A percentile compares a stretch with the other conserved stretches of the same genome.
Conservation (phyloP, 345 rosid genomes). For the Arabidopsis suecica region DNA sequence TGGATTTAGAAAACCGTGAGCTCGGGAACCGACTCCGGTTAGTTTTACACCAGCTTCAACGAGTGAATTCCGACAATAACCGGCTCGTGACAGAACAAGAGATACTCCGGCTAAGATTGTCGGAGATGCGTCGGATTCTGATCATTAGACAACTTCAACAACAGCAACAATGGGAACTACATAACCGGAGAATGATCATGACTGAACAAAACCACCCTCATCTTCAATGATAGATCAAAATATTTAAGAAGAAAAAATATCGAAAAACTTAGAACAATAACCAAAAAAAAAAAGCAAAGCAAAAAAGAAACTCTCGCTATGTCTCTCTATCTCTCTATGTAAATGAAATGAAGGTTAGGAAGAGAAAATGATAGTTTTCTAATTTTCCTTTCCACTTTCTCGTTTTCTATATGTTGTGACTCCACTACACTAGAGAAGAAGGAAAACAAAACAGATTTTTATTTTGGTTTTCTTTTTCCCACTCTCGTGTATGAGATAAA, state of each 20-base stretch:
- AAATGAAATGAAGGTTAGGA: conserved; percentile 33
- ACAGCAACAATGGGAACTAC: conserved; percentile 56
- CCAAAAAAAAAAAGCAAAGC: not conserved
- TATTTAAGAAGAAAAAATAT: not conserved
- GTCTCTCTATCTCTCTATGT: conserved; percentile 39
- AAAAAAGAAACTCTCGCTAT: not conserved
- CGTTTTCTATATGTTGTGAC: conserved; percentile 13
- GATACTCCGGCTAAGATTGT: conserved; percentile 64
- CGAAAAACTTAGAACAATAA: conserved; percentile 2
- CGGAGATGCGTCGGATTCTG: conserved; percentile 60
- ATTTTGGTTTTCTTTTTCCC: not conserved
- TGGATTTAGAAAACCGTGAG: conserved; percentile 72
- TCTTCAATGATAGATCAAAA: conserved; percentile 54
- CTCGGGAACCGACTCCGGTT: conserved; percentile 61
- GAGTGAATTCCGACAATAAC: conserved; percentile 59
- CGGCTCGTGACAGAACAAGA: conserved; percentile 63
- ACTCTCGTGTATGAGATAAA: conserved; percentile 24
- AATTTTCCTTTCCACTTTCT: conserved; percentile 28
- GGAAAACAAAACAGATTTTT: not conserved
- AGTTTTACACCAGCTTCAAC: conserved; percentile 51
- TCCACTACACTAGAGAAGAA: not conserved
- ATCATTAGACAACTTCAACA: conserved; percentile 64
- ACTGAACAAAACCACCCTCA: conserved; percentile 50
- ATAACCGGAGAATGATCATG: conserved; percentile 44
- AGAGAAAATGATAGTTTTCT: conserved; percentile 39